phyloP scores from a whole-genome alignment of 257 asterid species.

The Leptodermis oblonga region DNA sequence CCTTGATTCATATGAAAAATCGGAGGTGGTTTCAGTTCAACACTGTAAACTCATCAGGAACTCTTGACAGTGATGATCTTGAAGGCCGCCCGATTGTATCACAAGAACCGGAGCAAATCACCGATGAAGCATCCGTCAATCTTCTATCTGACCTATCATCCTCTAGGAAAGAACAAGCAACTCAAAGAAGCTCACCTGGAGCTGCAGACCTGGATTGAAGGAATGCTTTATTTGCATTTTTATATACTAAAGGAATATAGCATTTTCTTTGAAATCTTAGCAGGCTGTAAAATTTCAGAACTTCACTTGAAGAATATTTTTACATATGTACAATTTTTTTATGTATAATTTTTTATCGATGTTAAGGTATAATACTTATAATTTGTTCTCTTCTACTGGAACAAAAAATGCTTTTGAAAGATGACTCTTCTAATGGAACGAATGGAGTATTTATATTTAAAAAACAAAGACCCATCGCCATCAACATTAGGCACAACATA shows the following conservation, averaged over 20 bases:
- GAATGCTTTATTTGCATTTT: too few species aligned
- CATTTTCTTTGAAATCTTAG: neutral
- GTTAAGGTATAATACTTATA: too few species aligned
- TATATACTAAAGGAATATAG: neutral
- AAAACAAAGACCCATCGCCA: too few species aligned
- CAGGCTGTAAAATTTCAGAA: neutral
- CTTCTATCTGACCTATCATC: slow-evolving; percentile 20
- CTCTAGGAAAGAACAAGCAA: slow-evolving; percentile 1
- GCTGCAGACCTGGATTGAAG: slow-evolving; percentile 7
- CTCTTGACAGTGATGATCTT: slow-evolving; percentile 22
- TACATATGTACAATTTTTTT: too few species aligned
- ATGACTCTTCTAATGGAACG: too few species aligned
- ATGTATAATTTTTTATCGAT: too few species aligned
- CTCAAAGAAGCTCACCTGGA: neutral
- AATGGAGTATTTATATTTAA: too few species aligned
- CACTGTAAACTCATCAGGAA: slow-evolving; percentile 11
- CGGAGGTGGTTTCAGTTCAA: slow-evolving; percentile 43
- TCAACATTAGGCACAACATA: too few species aligned
- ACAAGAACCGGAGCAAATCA: neutral
- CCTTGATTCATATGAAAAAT: slow-evolving; percentile 42
- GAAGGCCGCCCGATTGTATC: slow-evolving; percentile 15
- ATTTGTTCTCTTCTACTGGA: too few species aligned
- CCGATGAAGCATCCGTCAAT: slow-evolving; percentile 26
- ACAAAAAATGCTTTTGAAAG: too few species aligned
- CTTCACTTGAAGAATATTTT: neutral